Percentiles rank a stretch among this genome's conserved stretches.
Evolutionary conservation across 1,284 basidiomycete species (phyloP).

Genomic region (Austroboletus niveus): DNA sequence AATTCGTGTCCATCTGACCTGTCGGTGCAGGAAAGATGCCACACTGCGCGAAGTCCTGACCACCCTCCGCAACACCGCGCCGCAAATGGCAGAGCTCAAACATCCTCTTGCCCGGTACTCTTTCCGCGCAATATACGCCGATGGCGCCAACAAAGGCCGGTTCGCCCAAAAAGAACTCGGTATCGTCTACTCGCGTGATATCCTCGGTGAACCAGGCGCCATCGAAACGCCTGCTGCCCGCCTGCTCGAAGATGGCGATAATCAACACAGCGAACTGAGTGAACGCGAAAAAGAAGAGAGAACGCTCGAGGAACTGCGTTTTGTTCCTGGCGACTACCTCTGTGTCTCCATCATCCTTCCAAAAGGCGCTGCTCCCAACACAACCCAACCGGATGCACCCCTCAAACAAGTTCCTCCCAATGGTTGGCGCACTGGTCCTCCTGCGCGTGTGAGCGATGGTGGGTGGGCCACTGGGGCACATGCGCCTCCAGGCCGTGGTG

Average conservation of each 20-base stretch:
- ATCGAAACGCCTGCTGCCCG: slow-evolving; percentile 54
- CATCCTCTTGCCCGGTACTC: slow-evolving; percentile 77
- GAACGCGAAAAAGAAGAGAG: slow-evolving; percentile 56
- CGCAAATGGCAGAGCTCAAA: slow-evolving; percentile 62
- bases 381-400: slow-evolving; percentile 18
- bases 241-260: slow-evolving; percentile 53
- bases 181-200: slow-evolving; percentile 74
- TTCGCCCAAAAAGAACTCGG: slow-evolving; percentile 75
- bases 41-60: slow-evolving; percentile 74
- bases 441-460: slow-evolving; percentile 40
- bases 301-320: slow-evolving; percentile 71
- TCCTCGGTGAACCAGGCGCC: slow-evolving; percentile 71
- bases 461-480: slow-evolving; percentile 45
- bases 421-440: slow-evolving; percentile 43
- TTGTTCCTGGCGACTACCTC: slow-evolving; percentile 76
- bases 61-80: slow-evolving; percentile 64
- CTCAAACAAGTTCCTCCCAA: slow-evolving; percentile 32
- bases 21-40: slow-evolving; percentile 63
- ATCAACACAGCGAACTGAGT: slow-evolving; percentile 35
- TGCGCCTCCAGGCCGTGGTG: slow-evolving; percentile 44
- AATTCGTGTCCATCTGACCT: not conserved
- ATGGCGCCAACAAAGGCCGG: slow-evolving; percentile 64
- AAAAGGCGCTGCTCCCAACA: slow-evolving; percentile 53
- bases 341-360: slow-evolving; percentile 69
- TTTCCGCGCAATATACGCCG: slow-evolving; percentile 75